Percentiles rank a stretch among this genome's conserved stretches.
phyloP scores from a whole-genome alignment of 768 basidiomycete species.

The Nidularia sp. region DNA sequence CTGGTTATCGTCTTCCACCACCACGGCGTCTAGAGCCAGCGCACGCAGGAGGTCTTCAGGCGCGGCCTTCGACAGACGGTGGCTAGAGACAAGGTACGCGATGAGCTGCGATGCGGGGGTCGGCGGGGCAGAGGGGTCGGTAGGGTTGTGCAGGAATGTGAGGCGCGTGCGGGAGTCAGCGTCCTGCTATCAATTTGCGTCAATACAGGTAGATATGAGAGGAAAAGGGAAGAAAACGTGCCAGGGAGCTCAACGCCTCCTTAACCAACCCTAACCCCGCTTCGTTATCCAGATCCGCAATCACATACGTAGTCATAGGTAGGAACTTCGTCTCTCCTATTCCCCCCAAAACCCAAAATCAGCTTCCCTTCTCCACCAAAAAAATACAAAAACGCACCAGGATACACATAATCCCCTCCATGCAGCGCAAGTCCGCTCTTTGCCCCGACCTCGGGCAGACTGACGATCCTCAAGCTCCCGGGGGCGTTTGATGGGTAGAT shows the following conservation, averaged over 20 bases:
- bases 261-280: slow-evolving; percentile 56
- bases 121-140: slow-evolving; percentile 10
- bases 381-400: slow-evolving; percentile 37
- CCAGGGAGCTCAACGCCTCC: slow-evolving; percentile 64
- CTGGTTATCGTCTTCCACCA: slow-evolving; percentile 25
- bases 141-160: slow-evolving; percentile 77
- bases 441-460: slow-evolving; percentile 50
- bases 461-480: slow-evolving; percentile 46
- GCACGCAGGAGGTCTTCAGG: slow-evolving; percentile 34
- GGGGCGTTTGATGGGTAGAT: slow-evolving; percentile 54
- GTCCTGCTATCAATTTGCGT: slow-evolving; percentile 33
- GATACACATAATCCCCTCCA: slow-evolving; percentile 55
- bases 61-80: slow-evolving; percentile 31
- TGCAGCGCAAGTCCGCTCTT: slow-evolving; percentile 37
- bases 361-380: background rate
- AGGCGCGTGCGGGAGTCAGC: slow-evolving; percentile 49
- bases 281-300: slow-evolving; percentile 73
- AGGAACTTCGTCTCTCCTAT: slow-evolving; percentile 23
- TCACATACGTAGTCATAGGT: slow-evolving; percentile 54
- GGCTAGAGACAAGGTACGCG: slow-evolving; percentile 42
- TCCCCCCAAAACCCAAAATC: background rate
- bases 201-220: slow-evolving; percentile 5
- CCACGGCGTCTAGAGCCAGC: slow-evolving; percentile 21
- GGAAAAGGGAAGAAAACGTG: slow-evolving; percentile 24
- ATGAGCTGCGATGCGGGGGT: slow-evolving; percentile 39